These are phyloP conservation scores for Gaultheria prostrata DNA, from an alignment of 148 eudicot genomes.

Conservation along the genomic window DNA sequence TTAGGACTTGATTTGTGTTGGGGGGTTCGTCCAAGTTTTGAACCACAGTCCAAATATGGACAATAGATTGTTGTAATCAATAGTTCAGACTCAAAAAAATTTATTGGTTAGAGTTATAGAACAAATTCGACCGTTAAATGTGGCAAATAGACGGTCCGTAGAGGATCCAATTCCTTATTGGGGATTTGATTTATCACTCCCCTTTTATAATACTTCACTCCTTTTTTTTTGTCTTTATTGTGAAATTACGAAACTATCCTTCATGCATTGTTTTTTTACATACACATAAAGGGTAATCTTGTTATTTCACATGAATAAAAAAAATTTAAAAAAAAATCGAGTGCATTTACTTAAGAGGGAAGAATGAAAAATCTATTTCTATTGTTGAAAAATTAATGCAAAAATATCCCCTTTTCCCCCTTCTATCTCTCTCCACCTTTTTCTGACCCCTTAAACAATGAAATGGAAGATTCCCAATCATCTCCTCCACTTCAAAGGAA, in stretches of 20 bases:
- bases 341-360: background rate
- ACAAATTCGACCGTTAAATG: no score
- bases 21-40: no score
- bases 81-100: no score
- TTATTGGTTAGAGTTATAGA: no score
- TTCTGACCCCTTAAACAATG: conserved; percentile 32
- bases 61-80: no score
- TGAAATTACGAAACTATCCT: background rate
- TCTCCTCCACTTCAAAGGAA: conserved; percentile 50
- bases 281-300: background rate
- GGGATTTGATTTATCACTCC: background rate
- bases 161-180: no score
- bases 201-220: background rate
- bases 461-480: conserved; percentile 48
- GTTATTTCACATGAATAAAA: background rate
- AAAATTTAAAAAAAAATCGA: background rate
- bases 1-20: background rate
- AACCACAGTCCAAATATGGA: no score
- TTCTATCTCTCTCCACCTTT: conserved; percentile 4
- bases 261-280: background rate
- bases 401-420: background rate
- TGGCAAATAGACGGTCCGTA: no score
- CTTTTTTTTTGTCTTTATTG: background rate
- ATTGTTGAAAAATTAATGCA: background rate
- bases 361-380: background rate